phyloP scores from a whole-genome alignment of 2,329 filamentous ascomycete species.

The Epichloe brachyelytri region DNA sequence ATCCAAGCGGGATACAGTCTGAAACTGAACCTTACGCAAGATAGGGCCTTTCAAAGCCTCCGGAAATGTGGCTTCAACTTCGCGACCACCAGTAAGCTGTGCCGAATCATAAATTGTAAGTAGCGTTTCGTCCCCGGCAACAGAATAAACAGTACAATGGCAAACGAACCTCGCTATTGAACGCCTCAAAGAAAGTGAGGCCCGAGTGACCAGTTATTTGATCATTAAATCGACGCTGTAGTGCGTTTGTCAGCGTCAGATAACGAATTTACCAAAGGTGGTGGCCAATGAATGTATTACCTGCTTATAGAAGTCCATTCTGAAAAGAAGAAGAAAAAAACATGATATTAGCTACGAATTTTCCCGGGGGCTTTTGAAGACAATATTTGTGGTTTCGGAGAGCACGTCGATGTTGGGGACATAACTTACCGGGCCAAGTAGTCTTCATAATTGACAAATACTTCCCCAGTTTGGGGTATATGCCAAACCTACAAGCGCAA shows the following conservation, averaged over 20 bases:
- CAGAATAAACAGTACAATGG: background rate
- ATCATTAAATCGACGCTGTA: conserved; percentile 77
- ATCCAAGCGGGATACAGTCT: conserved; percentile 78
- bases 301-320: conserved; percentile 90
- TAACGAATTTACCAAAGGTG: background rate
- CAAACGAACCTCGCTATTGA: conserved; percentile 67
- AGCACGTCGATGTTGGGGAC: background rate
- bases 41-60: conserved; percentile 85
- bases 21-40: conserved; percentile 81
- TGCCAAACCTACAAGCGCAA: conserved; percentile 63
- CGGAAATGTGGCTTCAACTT: conserved; percentile 85
- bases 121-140: background rate
- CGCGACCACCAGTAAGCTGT: conserved; percentile 65
- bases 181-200: conserved; percentile 82
- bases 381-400: background rate
- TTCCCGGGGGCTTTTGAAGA: background rate
- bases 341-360: background rate
- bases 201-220: conserved; percentile 90
- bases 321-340: conserved; percentile 21
- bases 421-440: conserved; percentile 64
- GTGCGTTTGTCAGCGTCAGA: conserved; percentile 4
- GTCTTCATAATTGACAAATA: conserved; percentile 79
- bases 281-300: conserved; percentile 25
- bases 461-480: conserved; percentile 78
- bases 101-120: conserved; percentile 1